Evolutionary conservation across 768 basidiomycete genomes (phyloP), one percentile per base, ranked within the genome.

Genomic region (Lepiota venenata): DNA sequence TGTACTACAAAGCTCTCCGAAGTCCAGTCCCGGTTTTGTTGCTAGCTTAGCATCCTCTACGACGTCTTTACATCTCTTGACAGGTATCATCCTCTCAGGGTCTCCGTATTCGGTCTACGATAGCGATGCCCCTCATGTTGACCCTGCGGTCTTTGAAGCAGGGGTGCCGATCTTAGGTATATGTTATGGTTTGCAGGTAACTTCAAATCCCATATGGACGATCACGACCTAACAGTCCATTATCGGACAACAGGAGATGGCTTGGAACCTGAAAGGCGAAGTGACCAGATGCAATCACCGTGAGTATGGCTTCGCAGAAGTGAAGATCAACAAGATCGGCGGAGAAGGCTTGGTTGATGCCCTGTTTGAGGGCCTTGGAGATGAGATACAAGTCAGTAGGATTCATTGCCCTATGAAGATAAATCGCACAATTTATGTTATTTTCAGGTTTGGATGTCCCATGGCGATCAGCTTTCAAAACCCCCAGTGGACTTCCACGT

Each of bases 41-140:
- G 22, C 41, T 9, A 11, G n/a, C n/a, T 44, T 43, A 47, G 32
- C 43, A 37, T 16, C 16, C 42, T 29, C 45, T 58, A 36, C 47
- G 55, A 39, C 16, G 15, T 37, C 27, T 35, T 48, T 21, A 48
- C 48, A 43, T 35, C 39, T 48, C 46, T 20, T 41, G 51, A 12
- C 58, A 78, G 96, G 96, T 54, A 88, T 99, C 68, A 98, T 98
- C 63, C 80, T 99, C 37, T 98, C 95, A 37, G 97, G 97, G 40
- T 98, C 97, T 1, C 97, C 97, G 0, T 98, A 96, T 73, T 98
- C 96, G 29, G 97, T 98, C 16, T 98, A 98, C 69, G 97, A 95
- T 59, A 70, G 80, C 25, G 95, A 85, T 58, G 87, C 97, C 4
- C 96, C 97, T 20, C 93, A 94, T 58, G 94, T 93, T 29, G 96